These are phyloP conservation scores for Emericellopsis cladophorae DNA, from an alignment of 2,329 filamentous ascomycete species.

Conservation along the genomic window DNA sequence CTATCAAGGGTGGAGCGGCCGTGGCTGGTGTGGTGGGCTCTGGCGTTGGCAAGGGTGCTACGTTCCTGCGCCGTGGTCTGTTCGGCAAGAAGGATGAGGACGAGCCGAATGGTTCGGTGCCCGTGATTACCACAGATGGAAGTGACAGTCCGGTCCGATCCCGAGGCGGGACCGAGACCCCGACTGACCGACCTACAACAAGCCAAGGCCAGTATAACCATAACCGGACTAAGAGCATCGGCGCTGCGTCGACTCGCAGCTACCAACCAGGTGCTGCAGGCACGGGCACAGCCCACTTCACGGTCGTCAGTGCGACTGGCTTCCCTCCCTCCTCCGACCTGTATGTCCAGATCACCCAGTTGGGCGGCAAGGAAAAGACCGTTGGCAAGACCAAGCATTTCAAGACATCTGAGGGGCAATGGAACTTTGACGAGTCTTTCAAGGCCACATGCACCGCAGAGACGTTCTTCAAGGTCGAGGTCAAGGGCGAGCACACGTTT, in stretches of 20 bases:
- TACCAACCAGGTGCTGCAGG: constrained; percentile 47
- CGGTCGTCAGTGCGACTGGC: constrained; percentile 63
- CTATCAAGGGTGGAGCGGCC: constrained; percentile 82
- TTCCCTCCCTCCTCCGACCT: constrained; percentile 68
- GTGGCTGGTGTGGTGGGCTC: constrained; percentile 62
- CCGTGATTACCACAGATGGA: constrained; percentile 13
- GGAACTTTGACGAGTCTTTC: constrained; percentile 68
- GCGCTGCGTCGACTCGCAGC: constrained; percentile 55
- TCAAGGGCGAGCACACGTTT: constrained; percentile 76
- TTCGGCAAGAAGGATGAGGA: constrained; percentile 58
- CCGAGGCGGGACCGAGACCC: not conserved
- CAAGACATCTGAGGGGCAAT: constrained; percentile 55
- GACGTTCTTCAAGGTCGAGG: constrained; percentile 72
- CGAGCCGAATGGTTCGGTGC: constrained; percentile 34
- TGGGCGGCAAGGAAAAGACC: constrained; percentile 59
- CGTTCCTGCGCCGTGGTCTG: constrained; percentile 79
- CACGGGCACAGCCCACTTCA: constrained; percentile 66
- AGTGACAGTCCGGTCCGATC: constrained; percentile 6
- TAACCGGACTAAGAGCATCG: constrained; percentile 42
- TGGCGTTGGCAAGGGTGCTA: constrained; percentile 77
- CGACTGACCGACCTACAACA: constrained; percentile 6
- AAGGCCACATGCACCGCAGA: constrained; percentile 69
- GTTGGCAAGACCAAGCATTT: constrained; percentile 88
- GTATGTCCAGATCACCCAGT: constrained; percentile 60
- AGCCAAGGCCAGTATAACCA: constrained; percentile 22